phyloP scores from a whole-genome alignment of 139 green algal species.

The Chlorella sp. region DNA sequence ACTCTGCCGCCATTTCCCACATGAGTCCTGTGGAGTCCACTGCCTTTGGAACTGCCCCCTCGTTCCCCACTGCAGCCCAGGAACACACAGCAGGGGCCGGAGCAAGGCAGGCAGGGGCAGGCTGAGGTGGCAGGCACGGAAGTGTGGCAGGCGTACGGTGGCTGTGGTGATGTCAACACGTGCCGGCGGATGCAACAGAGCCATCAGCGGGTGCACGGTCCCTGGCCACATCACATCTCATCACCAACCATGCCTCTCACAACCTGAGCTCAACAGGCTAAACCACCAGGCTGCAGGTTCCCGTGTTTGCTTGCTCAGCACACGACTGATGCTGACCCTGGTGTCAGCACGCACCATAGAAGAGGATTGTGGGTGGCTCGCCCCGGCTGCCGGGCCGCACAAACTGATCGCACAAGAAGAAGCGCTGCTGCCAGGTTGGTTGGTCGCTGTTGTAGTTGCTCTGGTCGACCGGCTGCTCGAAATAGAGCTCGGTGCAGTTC shows the following conservation, averaged over 20 bases:
- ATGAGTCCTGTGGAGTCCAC: conserved; percentile 59
- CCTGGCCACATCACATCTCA: not conserved
- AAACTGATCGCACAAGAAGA: not conserved
- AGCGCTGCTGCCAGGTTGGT: not conserved
- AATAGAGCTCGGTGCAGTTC: conserved; percentile 20
- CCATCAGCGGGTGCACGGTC: too few relatives aligned
- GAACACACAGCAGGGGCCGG: not conserved
- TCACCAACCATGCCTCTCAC: not conserved
- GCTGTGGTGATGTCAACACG: too few relatives aligned
- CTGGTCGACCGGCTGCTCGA: conserved; percentile 17
- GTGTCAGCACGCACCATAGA: not conserved
- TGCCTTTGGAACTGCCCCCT: conserved; percentile 52
- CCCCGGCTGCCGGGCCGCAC: not conserved
- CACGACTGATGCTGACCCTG: not conserved
- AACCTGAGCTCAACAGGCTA: not conserved
- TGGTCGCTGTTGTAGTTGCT: not conserved
- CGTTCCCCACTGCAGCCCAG: conserved; percentile 57
- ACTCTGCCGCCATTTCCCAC: conserved; percentile 44
- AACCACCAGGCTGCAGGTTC: too few relatives aligned
- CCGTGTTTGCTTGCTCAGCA: too few relatives aligned
- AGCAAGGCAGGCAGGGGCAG: not conserved
- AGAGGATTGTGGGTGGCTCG: not conserved
- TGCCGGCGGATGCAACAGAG: not conserved
- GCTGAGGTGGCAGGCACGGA: too few relatives aligned
- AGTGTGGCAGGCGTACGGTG: too few relatives aligned